Evolutionary conservation across 345 rosid genomes (phyloP).

Genomic region (Populus euphratica): DNA sequence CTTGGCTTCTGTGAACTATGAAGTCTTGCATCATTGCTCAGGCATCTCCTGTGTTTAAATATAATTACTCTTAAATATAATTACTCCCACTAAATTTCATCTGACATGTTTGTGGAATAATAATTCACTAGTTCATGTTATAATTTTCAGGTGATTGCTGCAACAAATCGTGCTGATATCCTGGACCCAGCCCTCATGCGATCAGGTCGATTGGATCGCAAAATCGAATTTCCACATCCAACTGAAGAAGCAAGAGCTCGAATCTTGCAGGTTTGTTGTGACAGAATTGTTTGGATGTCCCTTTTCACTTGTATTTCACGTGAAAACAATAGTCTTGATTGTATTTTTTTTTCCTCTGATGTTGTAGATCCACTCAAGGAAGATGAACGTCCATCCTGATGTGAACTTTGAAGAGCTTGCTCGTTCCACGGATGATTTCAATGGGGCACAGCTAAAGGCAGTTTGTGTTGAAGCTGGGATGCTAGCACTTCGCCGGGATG

Average conservation of each 20-base stretch:
- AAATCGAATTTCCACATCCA: slow-evolving; percentile 98
- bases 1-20: background rate
- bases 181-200: slow-evolving; percentile 99
- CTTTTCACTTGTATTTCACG: background rate
- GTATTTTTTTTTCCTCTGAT: background rate
- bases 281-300: background rate
- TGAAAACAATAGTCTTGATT: background rate
- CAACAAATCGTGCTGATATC: slow-evolving; percentile 97
- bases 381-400: slow-evolving; percentile 96
- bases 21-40: background rate
- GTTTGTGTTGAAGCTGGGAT: slow-evolving; percentile 99
- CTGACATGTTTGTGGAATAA: background rate
- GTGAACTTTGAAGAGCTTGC: slow-evolving; percentile 99
- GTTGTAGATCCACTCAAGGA: slow-evolving; percentile 90
- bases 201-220: slow-evolving; percentile 95
- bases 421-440: slow-evolving; percentile 94
- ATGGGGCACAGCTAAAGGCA: slow-evolving; percentile 97
- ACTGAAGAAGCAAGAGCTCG: slow-evolving; percentile 98
- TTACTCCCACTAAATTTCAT: no score
- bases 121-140: background rate
- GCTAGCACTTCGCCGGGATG: slow-evolving; percentile 98
- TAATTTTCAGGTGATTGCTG: slow-evolving; percentile 81
- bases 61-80: no score
- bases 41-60: background rate
- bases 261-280: slow-evolving; percentile 63